Percentiles rank a stretch among this genome's conserved stretches.
phyloP scores from a whole-genome alignment of 805 yeast genomes.

The Lipomyces spencermartinsiae region DNA sequence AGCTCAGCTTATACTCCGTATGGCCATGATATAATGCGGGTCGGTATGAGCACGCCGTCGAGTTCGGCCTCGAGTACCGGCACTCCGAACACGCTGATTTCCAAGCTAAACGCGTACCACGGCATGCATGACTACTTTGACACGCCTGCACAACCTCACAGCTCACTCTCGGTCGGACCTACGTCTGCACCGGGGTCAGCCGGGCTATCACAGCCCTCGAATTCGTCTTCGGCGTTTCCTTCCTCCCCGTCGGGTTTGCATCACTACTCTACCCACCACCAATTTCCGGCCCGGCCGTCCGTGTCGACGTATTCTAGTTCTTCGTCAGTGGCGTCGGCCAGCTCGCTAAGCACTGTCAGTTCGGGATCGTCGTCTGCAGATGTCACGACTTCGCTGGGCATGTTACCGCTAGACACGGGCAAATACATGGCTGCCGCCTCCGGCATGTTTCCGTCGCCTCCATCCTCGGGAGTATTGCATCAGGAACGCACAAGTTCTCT shows the following conservation, averaged over 20 bases:
- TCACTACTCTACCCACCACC: constrained; percentile 8
- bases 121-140: constrained; percentile 35
- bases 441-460: constrained; percentile 8
- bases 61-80: background rate
- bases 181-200: constrained; percentile 2
- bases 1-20: background rate
- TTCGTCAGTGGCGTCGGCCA: constrained; percentile 19
- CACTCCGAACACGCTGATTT: constrained; percentile 30
- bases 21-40: background rate
- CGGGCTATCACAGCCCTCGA: background rate
- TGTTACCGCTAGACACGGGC: background rate
- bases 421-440: background rate
- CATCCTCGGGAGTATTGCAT: background rate
- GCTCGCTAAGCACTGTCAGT: background rate
- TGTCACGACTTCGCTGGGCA: constrained; percentile 6
- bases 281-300: constrained; percentile 13
- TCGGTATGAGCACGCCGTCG: background rate
- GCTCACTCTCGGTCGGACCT: background rate
- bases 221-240: background rate
- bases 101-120: constrained; percentile 20
- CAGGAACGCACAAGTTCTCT: background rate
- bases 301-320: constrained; percentile 29
- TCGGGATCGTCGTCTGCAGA: constrained; percentile 8
- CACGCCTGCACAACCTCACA: constrained; percentile 4
- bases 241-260: constrained; percentile 6